Base-by-base conservation (phyloP, 495 filamentous ascomycete species). In the Neurospora sp. region DNA sequence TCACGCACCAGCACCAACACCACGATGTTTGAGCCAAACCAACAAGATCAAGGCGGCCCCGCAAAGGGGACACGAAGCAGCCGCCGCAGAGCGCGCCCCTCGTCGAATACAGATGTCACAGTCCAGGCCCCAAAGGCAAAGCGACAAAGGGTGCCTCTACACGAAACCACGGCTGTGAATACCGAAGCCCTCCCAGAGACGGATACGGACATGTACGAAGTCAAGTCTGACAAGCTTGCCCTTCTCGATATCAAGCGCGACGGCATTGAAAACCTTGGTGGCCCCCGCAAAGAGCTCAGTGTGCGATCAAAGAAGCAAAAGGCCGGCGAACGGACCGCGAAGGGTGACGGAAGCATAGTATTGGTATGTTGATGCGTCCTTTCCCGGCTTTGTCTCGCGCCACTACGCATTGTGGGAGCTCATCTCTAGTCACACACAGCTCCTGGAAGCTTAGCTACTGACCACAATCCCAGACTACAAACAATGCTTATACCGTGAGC, bases 401-500 rank as follows among this genome's bases (percentile, higher is more conserved):
- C 27, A 37, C 22, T 65, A 14, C 53, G 53, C 53, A 65, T 16
- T 65, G 27, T 37, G 53, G 27, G 14, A 65, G 27, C 48, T 69
- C 14, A 22, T 38, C 10, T 12, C 40, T 20, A 59, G 48, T 27
- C 44, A 40, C 48, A 35, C 14, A 20, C 69, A 59, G 59, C 31
- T 37, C 27, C 20, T 38, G 71, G 70, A 35, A 71, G 70, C 41
- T 45, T 40, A 27, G 41, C 38, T 71, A 68, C 77, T 82, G 61
- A 79, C 78, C 74, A 53, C 59, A 74, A 71, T 71, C 31, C 12
- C 71, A 97, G 94, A 94, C 94, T 20, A 91, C 90, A 79, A 98
- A 93, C 76, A 90, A 92, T 78, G 92, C 91, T 71, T 98, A 96
- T 77, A 89, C 88, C 40, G 94, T 98, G 41, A 92, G 91, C 71